Evolutionary conservation across 768 basidiomycete genomes (phyloP), one percentile per base, ranked within the genome.

Genomic region (Hygrocybe coccinea): DNA sequence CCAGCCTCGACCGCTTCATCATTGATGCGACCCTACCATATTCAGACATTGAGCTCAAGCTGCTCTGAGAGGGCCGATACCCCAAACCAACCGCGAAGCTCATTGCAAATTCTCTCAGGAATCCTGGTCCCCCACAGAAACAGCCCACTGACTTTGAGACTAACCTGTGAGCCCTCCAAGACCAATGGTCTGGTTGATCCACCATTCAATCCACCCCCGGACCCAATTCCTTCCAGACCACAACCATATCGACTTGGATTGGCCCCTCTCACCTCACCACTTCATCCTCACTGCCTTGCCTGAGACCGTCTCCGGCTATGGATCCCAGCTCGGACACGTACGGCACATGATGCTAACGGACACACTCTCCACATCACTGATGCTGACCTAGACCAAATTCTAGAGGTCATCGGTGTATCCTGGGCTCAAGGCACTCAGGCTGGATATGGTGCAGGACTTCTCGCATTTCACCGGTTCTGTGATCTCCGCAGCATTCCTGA

Each of bases 401-500:
- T 57, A 0, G 51, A 58, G 0, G 67, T 74, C 0, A 60, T 74
- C 5, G 36, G 38, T 1, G 35, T 46, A 0, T 65, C 67, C 0
- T 77, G 68, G 69, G 65, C 63, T 0, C 57, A 63, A 1, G 50
- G 59, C 5, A 79, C 76, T 0, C 50, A 55, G 2, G 66, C 67
- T n/a, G 62, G 68, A 0, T 79, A 81, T 52, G 72, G 73, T 0
- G 51, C 72, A 0, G 74, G 77, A 0, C 63, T 81, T 0, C 63
- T 76, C 0, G 54, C 64, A 0, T 81, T 47, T 39, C 78, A 79
- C 24, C 59, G 71, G 0, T 78, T 70, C 50, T 79, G 77, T 51
- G 73, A 76, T 55, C 7, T 36, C 0, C 54, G 58, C 3, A 22
- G 25, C 1, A 62, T 78, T 1, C 51, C 70, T 1, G 77, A 81